Percentiles rank a stretch among this genome's conserved stretches.
Conservation (phyloP, 2,329 filamentous ascomycete species). For the Diplodia intermedia region DNA sequence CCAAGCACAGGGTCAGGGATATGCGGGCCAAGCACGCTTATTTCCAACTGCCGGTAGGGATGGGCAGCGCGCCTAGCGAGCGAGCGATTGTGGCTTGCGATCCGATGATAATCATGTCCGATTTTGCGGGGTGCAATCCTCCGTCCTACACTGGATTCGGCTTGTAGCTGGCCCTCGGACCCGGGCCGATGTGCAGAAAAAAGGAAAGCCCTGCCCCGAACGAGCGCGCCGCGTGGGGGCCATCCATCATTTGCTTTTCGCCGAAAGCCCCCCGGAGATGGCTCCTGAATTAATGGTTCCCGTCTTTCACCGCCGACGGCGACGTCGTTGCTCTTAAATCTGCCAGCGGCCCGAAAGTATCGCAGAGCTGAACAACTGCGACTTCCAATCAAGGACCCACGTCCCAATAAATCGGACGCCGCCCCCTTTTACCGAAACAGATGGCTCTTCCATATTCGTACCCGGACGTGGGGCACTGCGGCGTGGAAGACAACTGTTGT, state of each 20-base stretch:
- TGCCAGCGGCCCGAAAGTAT: too few species aligned
- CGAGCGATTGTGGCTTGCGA: background rate
- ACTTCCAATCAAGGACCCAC: too few species aligned
- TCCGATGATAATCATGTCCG: background rate
- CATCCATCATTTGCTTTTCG: background rate
- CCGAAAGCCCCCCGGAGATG: background rate
- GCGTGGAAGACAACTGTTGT: too few species aligned
- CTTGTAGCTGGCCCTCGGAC: background rate
- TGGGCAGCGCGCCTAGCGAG: background rate
- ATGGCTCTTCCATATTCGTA: too few species aligned
- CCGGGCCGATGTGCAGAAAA: constrained; percentile 7
- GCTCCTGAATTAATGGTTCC: background rate
- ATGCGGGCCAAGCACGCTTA: background rate
- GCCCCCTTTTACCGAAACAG: too few species aligned
- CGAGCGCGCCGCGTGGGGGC: background rate
- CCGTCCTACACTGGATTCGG: background rate
- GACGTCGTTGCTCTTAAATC: background rate
- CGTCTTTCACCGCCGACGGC: background rate
- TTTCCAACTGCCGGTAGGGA: background rate
- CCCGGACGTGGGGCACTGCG: too few species aligned
- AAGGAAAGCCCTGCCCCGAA: background rate
- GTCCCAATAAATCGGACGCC: too few species aligned
- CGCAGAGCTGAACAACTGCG: too few species aligned
- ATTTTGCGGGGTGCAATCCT: background rate
- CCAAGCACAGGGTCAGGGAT: background rate